Evolutionary conservation across 202 grass and related monocot species (phyloP).

Genomic region (Panicum virgatum): DNA sequence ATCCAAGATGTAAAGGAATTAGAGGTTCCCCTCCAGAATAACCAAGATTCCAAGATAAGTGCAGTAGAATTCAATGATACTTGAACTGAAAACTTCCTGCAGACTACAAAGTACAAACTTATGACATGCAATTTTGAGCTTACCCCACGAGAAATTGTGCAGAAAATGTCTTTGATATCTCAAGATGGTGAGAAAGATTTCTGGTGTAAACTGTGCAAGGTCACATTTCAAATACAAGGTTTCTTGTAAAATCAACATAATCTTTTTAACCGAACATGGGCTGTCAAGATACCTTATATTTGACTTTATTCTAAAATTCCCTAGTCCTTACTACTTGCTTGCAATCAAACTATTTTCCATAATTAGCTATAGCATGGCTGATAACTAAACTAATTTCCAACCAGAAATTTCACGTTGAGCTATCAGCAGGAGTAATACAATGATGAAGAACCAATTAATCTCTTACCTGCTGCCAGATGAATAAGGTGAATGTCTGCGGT

Average conservation of each 20-base stretch:
- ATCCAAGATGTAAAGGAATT: slow-evolving; percentile 6
- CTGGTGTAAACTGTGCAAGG: neutral
- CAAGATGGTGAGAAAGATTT: neutral
- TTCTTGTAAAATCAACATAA: slow-evolving; percentile 11
- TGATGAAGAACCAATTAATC: slow-evolving; percentile 46
- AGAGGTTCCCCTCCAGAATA: neutral
- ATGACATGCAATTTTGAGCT: neutral
- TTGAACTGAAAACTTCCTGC: neutral
- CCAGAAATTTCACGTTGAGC: slow-evolving; percentile 21
- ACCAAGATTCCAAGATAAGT: neutral
- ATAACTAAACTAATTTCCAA: slow-evolving; percentile 1
- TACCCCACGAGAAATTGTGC: neutral
- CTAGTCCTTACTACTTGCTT: neutral
- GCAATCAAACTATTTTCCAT: slow-evolving; percentile 14
- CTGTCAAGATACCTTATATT: neutral
- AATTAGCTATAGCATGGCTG: slow-evolving; percentile 12
- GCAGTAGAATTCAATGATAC: neutral
- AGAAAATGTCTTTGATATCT: slow-evolving; percentile 12
- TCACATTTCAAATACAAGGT: neutral
- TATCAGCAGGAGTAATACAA: slow-evolving; percentile 50
- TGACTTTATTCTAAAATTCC: neutral
- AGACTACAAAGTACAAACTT: neutral
- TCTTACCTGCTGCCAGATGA: slow-evolving; percentile 79
- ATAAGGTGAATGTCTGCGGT: slow-evolving; percentile 96
- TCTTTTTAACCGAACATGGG: neutral